Conservation (phyloP, 108 stramenopile genomes). For the Nannochloropsis oceanica region DNA sequence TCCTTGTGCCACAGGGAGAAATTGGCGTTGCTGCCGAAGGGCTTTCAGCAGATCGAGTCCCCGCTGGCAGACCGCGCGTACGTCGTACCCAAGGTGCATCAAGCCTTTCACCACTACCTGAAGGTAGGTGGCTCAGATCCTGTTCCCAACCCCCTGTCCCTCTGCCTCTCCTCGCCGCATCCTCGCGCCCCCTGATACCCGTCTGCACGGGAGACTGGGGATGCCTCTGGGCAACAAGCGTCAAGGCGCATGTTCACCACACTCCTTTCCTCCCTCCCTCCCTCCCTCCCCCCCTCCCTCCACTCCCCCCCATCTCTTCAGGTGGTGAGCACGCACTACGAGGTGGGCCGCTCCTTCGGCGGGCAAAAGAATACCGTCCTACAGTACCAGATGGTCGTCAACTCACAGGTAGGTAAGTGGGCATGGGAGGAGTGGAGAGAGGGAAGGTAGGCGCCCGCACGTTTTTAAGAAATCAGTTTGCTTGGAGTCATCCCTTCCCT, state of each 20-base stretch:
- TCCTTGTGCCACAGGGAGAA: background rate
- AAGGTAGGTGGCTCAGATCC: constrained; percentile 34
- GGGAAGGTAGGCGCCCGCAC: background rate
- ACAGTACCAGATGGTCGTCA: constrained; percentile 24
- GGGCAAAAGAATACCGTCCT: background rate
- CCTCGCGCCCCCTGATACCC: background rate
- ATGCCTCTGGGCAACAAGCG: background rate
- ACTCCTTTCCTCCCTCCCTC: background rate
- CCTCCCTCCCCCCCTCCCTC: too few species aligned
- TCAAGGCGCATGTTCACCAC: background rate
- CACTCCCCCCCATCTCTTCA: background rate
- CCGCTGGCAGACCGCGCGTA: constrained; percentile 59
- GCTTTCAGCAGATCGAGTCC: background rate
- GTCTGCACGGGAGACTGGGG: background rate
- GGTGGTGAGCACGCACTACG: background rate
- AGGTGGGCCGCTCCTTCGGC: background rate
- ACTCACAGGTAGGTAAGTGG: background rate
- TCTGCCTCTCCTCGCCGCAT: background rate
- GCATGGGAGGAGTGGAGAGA: background rate
- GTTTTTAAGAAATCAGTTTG: background rate
- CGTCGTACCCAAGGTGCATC: constrained; percentile 49
- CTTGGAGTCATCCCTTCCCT: background rate
- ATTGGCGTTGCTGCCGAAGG: background rate
- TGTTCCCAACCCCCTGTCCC: background rate
- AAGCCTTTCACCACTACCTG: constrained; percentile 77